phyloP scores from a whole-genome alignment of 2,329 filamentous ascomycete species.

The Coleophoma eucalyptorum region DNA sequence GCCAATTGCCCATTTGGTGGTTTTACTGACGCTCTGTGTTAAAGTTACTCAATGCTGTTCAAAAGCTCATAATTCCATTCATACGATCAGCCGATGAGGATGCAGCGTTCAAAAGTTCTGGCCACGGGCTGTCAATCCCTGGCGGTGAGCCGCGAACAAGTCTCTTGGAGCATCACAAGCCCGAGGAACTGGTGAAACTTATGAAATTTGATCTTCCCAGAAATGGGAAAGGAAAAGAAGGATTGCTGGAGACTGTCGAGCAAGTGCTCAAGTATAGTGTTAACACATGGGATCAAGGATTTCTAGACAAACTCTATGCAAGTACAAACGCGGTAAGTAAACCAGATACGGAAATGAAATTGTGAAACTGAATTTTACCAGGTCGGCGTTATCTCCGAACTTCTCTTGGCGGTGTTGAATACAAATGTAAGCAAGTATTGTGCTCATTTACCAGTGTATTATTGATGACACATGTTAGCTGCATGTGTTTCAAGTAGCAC shows the following conservation, averaged over 20 bases:
- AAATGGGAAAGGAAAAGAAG: constrained; percentile 62
- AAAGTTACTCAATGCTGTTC: constrained; percentile 66
- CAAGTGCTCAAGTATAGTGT: constrained; percentile 80
- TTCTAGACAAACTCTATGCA: constrained; percentile 93
- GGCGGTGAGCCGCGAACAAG: constrained; percentile 44
- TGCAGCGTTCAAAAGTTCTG: constrained; percentile 49
- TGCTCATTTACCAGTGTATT: not conserved
- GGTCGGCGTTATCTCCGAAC: constrained; percentile 80
- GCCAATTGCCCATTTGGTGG: too few relatives aligned
- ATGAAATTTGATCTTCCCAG: constrained; percentile 56
- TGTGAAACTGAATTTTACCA: constrained; percentile 21
- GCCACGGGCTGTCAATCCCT: constrained; percentile 39
- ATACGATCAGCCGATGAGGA: constrained; percentile 66
- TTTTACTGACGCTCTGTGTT: not conserved
- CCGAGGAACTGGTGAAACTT: constrained; percentile 51
- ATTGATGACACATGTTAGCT: constrained; percentile 39
- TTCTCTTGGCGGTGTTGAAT: constrained; percentile 82
- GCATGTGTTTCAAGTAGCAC: constrained; percentile 92
- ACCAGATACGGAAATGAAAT: not conserved
- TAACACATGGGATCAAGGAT: constrained; percentile 98
- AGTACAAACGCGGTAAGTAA: constrained; percentile 71
- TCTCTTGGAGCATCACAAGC: constrained; percentile 60
- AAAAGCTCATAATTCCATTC: constrained; percentile 66
- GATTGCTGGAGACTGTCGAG: constrained; percentile 67
- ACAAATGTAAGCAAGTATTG: constrained; percentile 64